Evolutionary conservation across 345 rosid species (phyloP).

Genomic region (Corchorus capsularis): DNA sequence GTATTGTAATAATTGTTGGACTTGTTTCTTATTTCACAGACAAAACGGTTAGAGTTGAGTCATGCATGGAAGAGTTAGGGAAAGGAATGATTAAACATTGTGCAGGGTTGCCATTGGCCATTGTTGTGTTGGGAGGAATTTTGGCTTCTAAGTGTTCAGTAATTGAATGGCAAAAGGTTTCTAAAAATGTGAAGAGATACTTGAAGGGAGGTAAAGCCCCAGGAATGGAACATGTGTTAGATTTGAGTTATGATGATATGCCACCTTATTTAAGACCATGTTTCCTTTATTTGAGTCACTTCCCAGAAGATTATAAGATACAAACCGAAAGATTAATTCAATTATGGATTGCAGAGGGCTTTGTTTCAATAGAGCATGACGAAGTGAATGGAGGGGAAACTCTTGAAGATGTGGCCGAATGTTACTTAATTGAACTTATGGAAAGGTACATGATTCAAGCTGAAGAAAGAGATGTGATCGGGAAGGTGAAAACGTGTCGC

Average conservation of each 20-base stretch:
- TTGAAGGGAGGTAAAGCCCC: not conserved
- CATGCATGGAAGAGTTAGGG: slow-evolving; percentile 26
- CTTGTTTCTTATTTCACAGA: not conserved
- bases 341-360: slow-evolving; percentile 50
- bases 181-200: slow-evolving; percentile 5
- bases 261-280: slow-evolving; percentile 1
- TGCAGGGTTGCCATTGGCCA: slow-evolving; percentile 34
- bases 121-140: slow-evolving; percentile 14
- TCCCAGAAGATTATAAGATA: slow-evolving; percentile 28
- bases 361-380: slow-evolving; percentile 18
- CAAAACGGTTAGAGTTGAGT: not conserved
- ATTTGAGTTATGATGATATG: slow-evolving; percentile 7
- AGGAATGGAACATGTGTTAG: not conserved
- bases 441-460: slow-evolving; percentile 41
- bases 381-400: slow-evolving; percentile 15
- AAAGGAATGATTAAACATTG: slow-evolving; percentile 30
- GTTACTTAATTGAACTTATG: slow-evolving; percentile 27
- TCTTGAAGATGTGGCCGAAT: slow-evolving; percentile 31
- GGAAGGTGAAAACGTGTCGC: slow-evolving; percentile 22
- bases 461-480: slow-evolving; percentile 1
- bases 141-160: slow-evolving; percentile 19
- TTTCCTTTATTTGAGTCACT: slow-evolving; percentile 9
- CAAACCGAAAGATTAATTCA: slow-evolving; percentile 27
- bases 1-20: too few species aligned
- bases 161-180: slow-evolving; percentile 9